Conservation (phyloP, 108 stramenopile species). For the Aurantiochytrium sp. region DNA sequence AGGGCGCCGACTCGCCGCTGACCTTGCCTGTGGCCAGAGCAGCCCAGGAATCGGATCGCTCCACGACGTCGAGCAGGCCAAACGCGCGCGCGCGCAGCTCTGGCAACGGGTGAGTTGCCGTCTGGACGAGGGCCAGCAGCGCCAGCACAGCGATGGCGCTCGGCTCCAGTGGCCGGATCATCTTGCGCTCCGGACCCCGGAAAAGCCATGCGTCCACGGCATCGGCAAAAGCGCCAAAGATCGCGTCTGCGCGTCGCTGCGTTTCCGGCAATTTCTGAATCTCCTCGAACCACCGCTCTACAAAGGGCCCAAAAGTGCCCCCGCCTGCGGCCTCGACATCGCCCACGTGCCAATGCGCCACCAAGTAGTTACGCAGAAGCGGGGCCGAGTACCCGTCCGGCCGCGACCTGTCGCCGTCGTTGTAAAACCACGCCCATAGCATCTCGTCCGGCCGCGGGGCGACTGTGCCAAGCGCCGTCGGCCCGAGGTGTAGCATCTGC, state of each 20-base stretch:
- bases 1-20: background rate
- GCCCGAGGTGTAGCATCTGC: conserved; percentile 1
- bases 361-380: background rate
- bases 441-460: conserved; percentile 3
- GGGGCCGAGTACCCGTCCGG: background rate
- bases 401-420: background rate
- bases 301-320: background rate
- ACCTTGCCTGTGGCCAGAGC: background rate
- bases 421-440: conserved; percentile 9
- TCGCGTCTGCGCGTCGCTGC: background rate
- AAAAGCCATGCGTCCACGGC: background rate
- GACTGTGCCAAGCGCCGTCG: background rate
- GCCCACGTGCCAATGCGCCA: conserved; percentile 9
- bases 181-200: background rate
- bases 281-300: conserved; percentile 2
- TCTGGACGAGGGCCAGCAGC: background rate
- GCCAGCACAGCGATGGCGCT: background rate
- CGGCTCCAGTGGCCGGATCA: background rate
- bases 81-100: background rate
- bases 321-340: conserved; percentile 11
- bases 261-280: background rate
- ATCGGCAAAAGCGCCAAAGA: background rate
- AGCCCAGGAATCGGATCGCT: conserved; percentile 1
- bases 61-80: background rate
- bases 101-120: background rate